Evolutionary conservation across 331 rosid genomes (phyloP), one percentile per base, ranked within the genome.

Genomic region (Arachis monticola): DNA sequence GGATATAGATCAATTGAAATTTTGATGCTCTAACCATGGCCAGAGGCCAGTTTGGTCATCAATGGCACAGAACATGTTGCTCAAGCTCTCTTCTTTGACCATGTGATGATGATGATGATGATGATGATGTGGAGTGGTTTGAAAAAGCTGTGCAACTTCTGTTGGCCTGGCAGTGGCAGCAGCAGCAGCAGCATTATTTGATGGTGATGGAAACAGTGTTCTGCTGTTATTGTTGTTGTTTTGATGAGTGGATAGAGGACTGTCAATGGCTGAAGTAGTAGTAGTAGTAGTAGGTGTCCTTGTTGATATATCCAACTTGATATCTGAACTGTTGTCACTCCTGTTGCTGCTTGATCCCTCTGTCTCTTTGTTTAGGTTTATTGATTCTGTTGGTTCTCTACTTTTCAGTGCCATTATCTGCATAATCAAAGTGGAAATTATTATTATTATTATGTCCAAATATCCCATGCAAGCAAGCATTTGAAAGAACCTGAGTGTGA

Each of bases 1-100:
- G 4, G 40, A 35, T 35, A 14, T 38, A 14, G 64, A 60, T 92
- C 81, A 92, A 67, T 90, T 92, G 91, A 92, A 92, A 35, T 87
- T 91, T 66, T 88, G 96, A 5, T 87, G 87, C 85, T 92, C 98
- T 92, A 92, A 83, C 98, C 96, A 92, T 22, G 98, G 98, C 98
- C 98, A 92, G 32, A 92, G 84, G 7, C 91, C 88, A 65, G 98
- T 81, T 70, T 92, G 98, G 62, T 92, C 96, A 77, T 92, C 98
- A 70, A 92, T 90, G 66, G 77, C 85, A 64, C 94, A 88, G 66
- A 92, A 92, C 96, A 92, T 92, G 84, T 77, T 92, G 90, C 89
- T 88, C 10, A 85, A 67, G 90, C 83, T 85, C 79, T 90, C 98
- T 76, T 92, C 96, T 79, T 88, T 90, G 65, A 86, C 88, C 55